Base-by-base conservation (phyloP, 768 basidiomycete species). In the Boletus barrowsii region DNA sequence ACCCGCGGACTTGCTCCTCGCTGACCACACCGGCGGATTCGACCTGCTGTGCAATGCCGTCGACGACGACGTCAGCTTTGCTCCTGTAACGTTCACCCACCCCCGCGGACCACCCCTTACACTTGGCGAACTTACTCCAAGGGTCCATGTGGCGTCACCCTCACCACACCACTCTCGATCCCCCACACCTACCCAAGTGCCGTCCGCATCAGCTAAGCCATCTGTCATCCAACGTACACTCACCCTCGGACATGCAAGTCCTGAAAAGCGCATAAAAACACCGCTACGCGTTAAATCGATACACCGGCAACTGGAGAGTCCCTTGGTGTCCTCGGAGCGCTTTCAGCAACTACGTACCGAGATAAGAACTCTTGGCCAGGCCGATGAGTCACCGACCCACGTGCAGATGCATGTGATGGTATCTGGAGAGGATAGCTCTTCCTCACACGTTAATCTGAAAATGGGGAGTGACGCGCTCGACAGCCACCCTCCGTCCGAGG, bases 91-190 rank as follows among this genome's bases (percentile, higher is more conserved):
- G 26, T 58, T 47, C 52, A 40, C 15, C 9, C 51, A 68, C 46
- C 61, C 56, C 62, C 68, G 66, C 56, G 71, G 62, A 58, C 68
- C 68, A 47, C 33, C 56, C 20, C 64, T 77, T 44, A 73, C 76
- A 20, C 66, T 76, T 54, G 69, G 67, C 33, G 75, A 80, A 42
- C 66, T 78, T 10, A 74, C 76, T 24, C 77, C 79, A 61, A 71
- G 66, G 55, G 73, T 70, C 29, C 45, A 56, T 14, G 41, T 17
- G n/a, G 44, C 54, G 18, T 15, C 55, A 30, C 46, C 24, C 32
- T 37, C 54, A 10, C 49, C 43, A 11, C 42, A 47, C 15, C 41
- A 22, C n/a, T 55, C 58, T 1, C 53, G 32, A 40, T 60, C 65
- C 6, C 58, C 64, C 30, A 53, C 57, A 8, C 53, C 53, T 5